Percentiles rank a stretch among this genome's conserved stretches.
These are phyloP conservation scores for Fusarium lateritium DNA, from an alignment of 2,329 filamentous ascomycete genomes.

Conservation along the genomic window DNA sequence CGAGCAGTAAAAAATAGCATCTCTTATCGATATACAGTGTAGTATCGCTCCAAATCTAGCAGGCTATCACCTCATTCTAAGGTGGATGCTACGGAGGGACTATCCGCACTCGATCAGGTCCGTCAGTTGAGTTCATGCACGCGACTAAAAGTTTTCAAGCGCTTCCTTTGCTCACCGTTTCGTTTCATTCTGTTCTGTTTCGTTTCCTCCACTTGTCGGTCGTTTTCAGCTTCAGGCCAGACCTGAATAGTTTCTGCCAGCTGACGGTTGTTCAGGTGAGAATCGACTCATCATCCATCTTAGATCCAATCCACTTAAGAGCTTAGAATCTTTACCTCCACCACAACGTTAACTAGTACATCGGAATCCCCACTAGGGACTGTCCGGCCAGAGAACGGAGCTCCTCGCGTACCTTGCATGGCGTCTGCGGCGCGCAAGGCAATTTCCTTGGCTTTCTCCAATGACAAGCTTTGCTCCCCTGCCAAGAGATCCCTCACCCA, in stretches of 20 bases:
- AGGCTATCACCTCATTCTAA: constrained; percentile 25
- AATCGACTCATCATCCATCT: neutral
- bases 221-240: constrained; percentile 40
- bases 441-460: constrained; percentile 35
- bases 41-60: constrained; percentile 10
- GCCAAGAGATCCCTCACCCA: constrained; percentile 37
- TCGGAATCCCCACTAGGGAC: constrained; percentile 20
- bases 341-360: neutral
- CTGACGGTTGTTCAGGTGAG: constrained; percentile 28
- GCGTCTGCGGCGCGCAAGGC: neutral
- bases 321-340: neutral
- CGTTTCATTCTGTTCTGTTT: constrained; percentile 34
- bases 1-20: constrained; percentile 29
- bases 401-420: constrained; percentile 33
- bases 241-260: constrained; percentile 4
- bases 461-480: constrained; percentile 33
- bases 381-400: constrained; percentile 7
- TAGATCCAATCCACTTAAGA: neutral
- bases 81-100: constrained; percentile 10
- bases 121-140: constrained; percentile 25
- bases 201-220: constrained; percentile 25
- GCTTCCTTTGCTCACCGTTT: constrained; percentile 34
- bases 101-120: constrained; percentile 12
- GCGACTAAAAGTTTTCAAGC: constrained; percentile 6
- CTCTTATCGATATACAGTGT: constrained; percentile 12